These are phyloP conservation scores for Fusarium nisikadoi DNA, from an alignment of 2,329 filamentous ascomycete genomes.

Conservation along the genomic window DNA sequence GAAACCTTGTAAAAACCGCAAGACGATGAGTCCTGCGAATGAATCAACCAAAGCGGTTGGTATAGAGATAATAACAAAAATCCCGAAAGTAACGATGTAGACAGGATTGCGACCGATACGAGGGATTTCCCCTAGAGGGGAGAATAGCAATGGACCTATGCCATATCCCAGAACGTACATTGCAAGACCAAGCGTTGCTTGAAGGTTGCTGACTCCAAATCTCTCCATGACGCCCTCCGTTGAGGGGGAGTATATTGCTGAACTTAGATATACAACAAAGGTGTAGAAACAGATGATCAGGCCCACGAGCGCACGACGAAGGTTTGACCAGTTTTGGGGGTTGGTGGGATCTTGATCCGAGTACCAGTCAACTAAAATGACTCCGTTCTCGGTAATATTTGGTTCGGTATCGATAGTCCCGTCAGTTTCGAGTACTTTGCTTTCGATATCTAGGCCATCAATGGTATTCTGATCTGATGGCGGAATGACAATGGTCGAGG, in stretches of 20 bases:
- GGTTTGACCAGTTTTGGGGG: conserved; percentile 64
- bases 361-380: conserved; percentile 65
- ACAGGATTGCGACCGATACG: conserved; percentile 73
- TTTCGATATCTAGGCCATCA: conserved; percentile 44
- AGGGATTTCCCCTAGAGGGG: conserved; percentile 74
- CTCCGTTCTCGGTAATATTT: conserved; percentile 58
- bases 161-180: conserved; percentile 73
- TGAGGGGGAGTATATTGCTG: conserved; percentile 59
- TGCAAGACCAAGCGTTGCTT: conserved; percentile 66
- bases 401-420: conserved; percentile 59
- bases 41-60: conserved; percentile 71
- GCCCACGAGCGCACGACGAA: conserved; percentile 55
- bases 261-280: conserved; percentile 65
- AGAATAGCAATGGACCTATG: conserved; percentile 71
- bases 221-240: conserved; percentile 58
- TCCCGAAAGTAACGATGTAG: conserved; percentile 73
- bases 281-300: conserved; percentile 65
- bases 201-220: conserved; percentile 62
- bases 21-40: conserved; percentile 70
- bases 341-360: conserved; percentile 64
- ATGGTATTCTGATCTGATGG: neutral
- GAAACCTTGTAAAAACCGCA: conserved; percentile 73
- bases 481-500: neutral
- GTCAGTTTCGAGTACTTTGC: conserved; percentile 49
- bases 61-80: conserved; percentile 74